Conservation (phyloP, 306 rosid genomes). For the Malus fusca region DNA sequence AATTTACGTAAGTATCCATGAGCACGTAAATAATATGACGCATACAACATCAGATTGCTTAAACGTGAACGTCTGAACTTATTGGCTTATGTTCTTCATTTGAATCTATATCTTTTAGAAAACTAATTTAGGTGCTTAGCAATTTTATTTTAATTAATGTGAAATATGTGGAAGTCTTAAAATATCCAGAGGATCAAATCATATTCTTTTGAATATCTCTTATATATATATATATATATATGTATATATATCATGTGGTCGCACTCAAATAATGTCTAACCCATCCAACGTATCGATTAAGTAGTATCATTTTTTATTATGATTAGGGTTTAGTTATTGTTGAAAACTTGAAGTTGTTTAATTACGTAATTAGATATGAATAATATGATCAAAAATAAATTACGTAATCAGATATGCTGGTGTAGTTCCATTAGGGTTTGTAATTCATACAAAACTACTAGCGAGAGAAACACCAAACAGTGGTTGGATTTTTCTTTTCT, state of each 20-base stretch:
- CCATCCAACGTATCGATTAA: not conserved
- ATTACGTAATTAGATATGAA: not conserved
- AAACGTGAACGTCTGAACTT: not conserved
- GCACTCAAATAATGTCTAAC: not conserved
- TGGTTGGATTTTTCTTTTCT: too few relatives aligned
- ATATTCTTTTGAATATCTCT: constrained; percentile 16
- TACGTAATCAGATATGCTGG: too few relatives aligned
- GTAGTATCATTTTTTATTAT: not conserved
- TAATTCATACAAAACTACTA: too few relatives aligned
- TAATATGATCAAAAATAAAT: too few relatives aligned
- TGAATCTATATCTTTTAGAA: too few relatives aligned
- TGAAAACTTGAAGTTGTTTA: not conserved
- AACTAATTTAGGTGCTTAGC: not conserved
- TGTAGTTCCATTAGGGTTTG: too few relatives aligned
- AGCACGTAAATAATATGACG: not conserved
- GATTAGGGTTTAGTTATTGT: not conserved
- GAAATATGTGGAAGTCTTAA: not conserved
- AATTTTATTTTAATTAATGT: not conserved
- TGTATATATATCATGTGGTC: not conserved
- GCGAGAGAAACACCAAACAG: too few relatives aligned
- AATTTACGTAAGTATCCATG: too few relatives aligned
- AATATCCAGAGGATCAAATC: not conserved
- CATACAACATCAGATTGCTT: not conserved
- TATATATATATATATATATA: too few relatives aligned
- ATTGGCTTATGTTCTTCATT: not conserved